A percentile compares a stretch with the other conserved stretches of the same genome.
Conservation (phyloP, 2,329 filamentous ascomycete genomes). For the Penicillium occitanis region DNA sequence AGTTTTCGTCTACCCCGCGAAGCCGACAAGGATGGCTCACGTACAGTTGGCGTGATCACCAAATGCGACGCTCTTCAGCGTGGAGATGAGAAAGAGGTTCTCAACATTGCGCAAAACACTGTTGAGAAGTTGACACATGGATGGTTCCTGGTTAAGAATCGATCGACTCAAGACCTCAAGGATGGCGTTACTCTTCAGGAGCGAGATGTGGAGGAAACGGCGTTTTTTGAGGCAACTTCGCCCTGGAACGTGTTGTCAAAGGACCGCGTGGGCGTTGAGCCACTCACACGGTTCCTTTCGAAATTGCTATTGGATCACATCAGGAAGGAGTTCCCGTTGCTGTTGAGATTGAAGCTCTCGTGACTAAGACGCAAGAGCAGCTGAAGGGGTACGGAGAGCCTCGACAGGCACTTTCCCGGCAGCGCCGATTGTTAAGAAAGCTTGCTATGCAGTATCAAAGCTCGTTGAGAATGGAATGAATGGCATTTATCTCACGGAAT, state of each 20-base stretch:
- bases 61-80: conserved; percentile 35
- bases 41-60: conserved; percentile 41
- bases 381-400: conserved; percentile 23
- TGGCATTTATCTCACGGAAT: conserved; percentile 22
- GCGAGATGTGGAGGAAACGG: conserved; percentile 18
- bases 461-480: conserved; percentile 23
- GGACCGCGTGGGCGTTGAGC: conserved; percentile 25
- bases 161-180: conserved; percentile 16
- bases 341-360: conserved; percentile 12
- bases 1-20: conserved; percentile 45
- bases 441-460: conserved; percentile 22
- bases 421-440: conserved; percentile 25
- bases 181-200: conserved; percentile 30
- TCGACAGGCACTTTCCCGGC: conserved; percentile 23
- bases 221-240: conserved; percentile 20
- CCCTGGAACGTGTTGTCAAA: conserved; percentile 25
- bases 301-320: conserved; percentile 19
- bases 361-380: neutral
- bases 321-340: conserved; percentile 12
- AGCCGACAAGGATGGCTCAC: conserved; percentile 32
- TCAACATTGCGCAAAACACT: conserved; percentile 23
- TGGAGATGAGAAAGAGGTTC: conserved; percentile 29
- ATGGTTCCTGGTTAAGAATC: conserved; percentile 17
- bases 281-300: conserved; percentile 25
- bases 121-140: conserved; percentile 16